Base-by-base conservation (phyloP, 768 basidiomycete genomes). In the Thelephora aurantiotincta region DNA sequence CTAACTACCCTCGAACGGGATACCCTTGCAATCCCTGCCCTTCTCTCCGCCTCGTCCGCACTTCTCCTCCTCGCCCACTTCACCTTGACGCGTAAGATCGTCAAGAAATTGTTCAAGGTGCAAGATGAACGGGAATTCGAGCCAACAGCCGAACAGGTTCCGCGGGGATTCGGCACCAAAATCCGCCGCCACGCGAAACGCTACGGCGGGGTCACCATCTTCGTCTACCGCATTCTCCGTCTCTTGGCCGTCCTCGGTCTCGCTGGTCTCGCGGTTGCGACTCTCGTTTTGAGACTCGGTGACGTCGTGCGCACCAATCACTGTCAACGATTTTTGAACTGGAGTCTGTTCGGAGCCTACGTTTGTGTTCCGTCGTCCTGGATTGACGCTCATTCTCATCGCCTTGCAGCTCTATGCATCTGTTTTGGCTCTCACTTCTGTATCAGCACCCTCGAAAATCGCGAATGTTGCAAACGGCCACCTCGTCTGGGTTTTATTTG, bases 131-230 rank as follows among this genome's bases (percentile, higher is more conserved):
- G 18, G 26, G 26, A 19, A 37, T 55, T 11, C 59, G 59, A 16
- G 34, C 16, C 37, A 41, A 11, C 37, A 41, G 20, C 11, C 20
- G n/a, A 20, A 16, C 5, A 16, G 11, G 37, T 41, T 11, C 37
- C 20, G 9, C 26, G 26, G 26, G 37, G 20, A 20, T 11, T 63
- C 18, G 20, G 45, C 5, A 55, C 58, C 12, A 60, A 61, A 35
- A 53, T 66, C 37, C 52, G 50, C 7, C 54, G 49, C 18, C 64
- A 65, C 48, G 54, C 66, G 18, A 42, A 57, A 16, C 51, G 53
- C 5, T 52, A 65, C 18, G 60, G 63, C 23, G 65, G 65, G 12
- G 47, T 57, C n/a, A 60, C 54, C 2, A 60, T 68, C 18, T 67
- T 66, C 53, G 48, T 46, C 7, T 58, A 64, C 49, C 63, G 65